These are phyloP conservation scores for Tulasnella sp. DNA, from an alignment of 768 basidiomycete species.

Conservation along the genomic window DNA sequence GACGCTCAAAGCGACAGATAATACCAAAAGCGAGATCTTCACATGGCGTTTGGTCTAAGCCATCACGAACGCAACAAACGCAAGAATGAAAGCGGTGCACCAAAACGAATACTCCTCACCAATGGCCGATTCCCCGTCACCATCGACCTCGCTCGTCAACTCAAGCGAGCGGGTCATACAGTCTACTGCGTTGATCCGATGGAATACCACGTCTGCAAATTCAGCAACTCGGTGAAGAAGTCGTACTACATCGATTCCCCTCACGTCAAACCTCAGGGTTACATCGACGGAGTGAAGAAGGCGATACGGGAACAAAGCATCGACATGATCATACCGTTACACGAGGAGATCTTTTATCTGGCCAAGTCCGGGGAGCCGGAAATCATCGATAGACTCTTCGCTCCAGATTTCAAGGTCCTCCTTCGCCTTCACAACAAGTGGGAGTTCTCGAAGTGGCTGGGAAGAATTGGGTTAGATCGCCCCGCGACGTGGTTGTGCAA, in stretches of 20 bases:
- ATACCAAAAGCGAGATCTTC: neutral
- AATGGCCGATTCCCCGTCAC: conserved; percentile 27
- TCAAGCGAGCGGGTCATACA: conserved; percentile 6
- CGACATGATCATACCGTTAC: conserved; percentile 24
- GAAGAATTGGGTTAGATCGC: neutral
- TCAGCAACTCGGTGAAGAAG: conserved; percentile 24
- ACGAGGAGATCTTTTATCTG: conserved; percentile 23
- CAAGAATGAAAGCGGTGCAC: neutral
- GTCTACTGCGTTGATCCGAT: conserved; percentile 24
- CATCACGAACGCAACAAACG: neutral
- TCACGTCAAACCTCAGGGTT: conserved; percentile 17
- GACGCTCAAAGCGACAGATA: neutral
- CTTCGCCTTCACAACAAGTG: conserved; percentile 24
- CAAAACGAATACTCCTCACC: conserved; percentile 19
- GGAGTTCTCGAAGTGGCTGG: conserved; percentile 5
- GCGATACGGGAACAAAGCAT: conserved; percentile 16
- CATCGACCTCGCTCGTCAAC: conserved; percentile 24
- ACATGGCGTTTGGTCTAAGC: neutral
- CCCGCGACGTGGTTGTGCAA: conserved; percentile 16
- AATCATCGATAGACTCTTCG: conserved; percentile 11
- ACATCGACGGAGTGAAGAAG: conserved; percentile 19
- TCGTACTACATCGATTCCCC: conserved; percentile 22
- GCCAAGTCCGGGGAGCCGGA: conserved; percentile 16
- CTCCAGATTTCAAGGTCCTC: conserved; percentile 16
- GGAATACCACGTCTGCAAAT: conserved; percentile 28